Percentiles rank a stretch among this genome's conserved stretches.
Evolutionary conservation across 75 land plant species (phyloP).

Genomic region (Gnetum montanum): DNA sequence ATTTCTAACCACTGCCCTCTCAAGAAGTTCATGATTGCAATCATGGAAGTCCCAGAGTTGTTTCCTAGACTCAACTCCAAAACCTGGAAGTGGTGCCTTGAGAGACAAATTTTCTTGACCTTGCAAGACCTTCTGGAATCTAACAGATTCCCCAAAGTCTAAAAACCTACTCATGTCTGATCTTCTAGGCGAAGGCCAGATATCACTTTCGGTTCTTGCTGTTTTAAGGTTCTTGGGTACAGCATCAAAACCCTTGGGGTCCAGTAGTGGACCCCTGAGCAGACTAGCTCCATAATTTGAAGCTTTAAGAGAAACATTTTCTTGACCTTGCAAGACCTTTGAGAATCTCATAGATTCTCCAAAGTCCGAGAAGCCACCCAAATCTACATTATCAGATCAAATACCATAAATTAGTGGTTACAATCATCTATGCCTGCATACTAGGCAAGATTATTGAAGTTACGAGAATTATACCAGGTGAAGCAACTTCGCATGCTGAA

Average conservation of each 20-base stretch:
- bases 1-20: neutral
- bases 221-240: neutral
- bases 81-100: conserved; percentile 9
- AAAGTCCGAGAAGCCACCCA: conserved; percentile 28
- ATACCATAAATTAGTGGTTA: conserved; percentile 1
- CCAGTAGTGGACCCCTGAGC: conserved; percentile 10
- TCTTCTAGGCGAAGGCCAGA: conserved; percentile 11
- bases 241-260: conserved; percentile 1
- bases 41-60: conserved; percentile 10
- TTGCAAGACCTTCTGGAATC: conserved; percentile 86
- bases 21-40: neutral
- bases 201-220: neutral
- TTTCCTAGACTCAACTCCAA: conserved; percentile 11
- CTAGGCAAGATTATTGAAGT: neutral
- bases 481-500: conserved; percentile 21
- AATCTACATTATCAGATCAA: conserved; percentile 20
- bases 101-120: conserved; percentile 64
- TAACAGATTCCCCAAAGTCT: conserved; percentile 44
- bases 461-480: conserved; percentile 18
- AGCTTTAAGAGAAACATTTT: conserved; percentile 22
- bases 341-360: conserved; percentile 48
- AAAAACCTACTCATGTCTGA: conserved; percentile 22
- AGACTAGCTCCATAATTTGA: conserved; percentile 14
- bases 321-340: conserved; percentile 97
- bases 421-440: neutral